These are phyloP conservation scores for Tulasnella sp. DNA, from an alignment of 768 basidiomycete species.

Conservation along the genomic window DNA sequence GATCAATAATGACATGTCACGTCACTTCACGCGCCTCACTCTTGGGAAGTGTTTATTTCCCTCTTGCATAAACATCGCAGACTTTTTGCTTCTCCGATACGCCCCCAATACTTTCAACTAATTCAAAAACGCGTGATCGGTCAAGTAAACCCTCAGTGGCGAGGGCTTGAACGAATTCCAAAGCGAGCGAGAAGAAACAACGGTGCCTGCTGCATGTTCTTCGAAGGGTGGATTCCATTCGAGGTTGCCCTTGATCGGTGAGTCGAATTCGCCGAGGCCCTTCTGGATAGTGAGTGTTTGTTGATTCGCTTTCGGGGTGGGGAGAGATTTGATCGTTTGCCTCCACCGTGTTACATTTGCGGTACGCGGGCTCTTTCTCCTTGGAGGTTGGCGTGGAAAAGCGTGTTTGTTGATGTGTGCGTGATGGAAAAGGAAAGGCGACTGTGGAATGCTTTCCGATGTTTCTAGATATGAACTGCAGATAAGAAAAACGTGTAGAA, in stretches of 20 bases:
- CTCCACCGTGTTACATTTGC: neutral
- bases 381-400: neutral
- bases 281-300: neutral
- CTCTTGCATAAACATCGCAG: conserved; percentile 93
- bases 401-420: neutral
- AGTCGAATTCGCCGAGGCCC: neutral
- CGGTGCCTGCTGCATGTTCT: neutral
- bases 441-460: neutral
- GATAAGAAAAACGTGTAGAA: too few relatives aligned
- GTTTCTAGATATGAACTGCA: neutral
- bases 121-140: conserved; percentile 82
- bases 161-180: conserved; percentile 91
- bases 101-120: conserved; percentile 82
- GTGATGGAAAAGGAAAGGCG: neutral
- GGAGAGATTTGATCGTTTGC: neutral
- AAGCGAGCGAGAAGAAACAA: conserved; percentile 76
- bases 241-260: neutral
- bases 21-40: too few relatives aligned
- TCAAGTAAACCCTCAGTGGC: conserved; percentile 84
- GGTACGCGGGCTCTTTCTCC: too few relatives aligned
- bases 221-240: conserved; percentile 20
- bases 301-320: neutral
- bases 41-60: too few relatives aligned
- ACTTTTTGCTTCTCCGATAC: conserved; percentile 87
- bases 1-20: too few relatives aligned